Base-by-base conservation (phyloP, 306 rosid species). In the Prunus davidiana region DNA sequence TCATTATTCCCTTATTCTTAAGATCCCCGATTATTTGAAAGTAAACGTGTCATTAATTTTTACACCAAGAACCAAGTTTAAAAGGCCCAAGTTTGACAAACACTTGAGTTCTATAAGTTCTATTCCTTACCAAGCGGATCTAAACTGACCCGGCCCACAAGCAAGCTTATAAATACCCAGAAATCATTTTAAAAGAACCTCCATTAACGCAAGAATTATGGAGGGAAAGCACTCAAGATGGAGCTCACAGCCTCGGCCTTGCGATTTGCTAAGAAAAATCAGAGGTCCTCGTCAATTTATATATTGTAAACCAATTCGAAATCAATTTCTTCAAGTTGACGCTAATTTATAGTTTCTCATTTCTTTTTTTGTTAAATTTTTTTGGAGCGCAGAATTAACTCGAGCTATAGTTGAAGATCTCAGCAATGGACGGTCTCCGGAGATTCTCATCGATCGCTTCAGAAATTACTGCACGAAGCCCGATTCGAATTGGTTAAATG, bases 361-460 rank as follows among this genome's bases (percentile, higher is more conserved):
- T 45, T 25, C 1, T 2, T 9, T 69, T 60, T 72, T 10, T 3
- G 61, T 46, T 7, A 19, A 10, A 19, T 30, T 63, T 22, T 51
- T 52, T 69, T 18, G 74, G 27, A 63, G 76, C 66, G 60, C 91
- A 92, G 97, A 87, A 20, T 85, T 94, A 74, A 90, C 92, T 65
- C 79, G 84, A 72, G 67, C 82, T 72, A 52, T 94, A 55, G 63
- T 92, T 10, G 28, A 66, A 16, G 90, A 90, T 34, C 83, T 94
- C 47, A 79, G 84, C 83, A 76, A 71, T 20, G 85, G 92, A 20
- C 79, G 86, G 27, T 87, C 96, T 25, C 93, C 93, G 70, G 72
- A 64, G 13, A 84, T 94, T 60, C 75, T 78, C 75, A 82, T 94
- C 34, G 71, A 90, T 67, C 96, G 95, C 12, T 94, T 94, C 82